Evolutionary conservation across 2,329 filamentous ascomycete species (phyloP), one percentile per base, ranked within the genome.

Genomic region (Neopestalotiopsis clavispora): DNA sequence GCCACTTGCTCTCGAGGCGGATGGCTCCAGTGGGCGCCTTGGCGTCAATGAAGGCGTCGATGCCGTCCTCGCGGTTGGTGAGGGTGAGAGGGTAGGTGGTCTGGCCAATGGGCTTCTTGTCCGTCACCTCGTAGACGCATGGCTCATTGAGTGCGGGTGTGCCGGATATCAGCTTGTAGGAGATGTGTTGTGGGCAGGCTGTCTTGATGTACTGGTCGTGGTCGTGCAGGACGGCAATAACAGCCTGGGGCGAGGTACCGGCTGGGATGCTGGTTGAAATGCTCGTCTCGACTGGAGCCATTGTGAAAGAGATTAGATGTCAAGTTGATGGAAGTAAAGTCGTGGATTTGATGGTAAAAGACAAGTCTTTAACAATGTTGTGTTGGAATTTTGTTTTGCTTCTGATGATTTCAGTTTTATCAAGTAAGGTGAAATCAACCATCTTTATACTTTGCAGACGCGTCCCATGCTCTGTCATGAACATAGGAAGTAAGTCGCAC

Each of bases 161-260:
- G 2, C 70, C 73, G 4, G 71, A 71, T 1, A 72, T 7, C 49
- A 63, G 74, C 32, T 45, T 67, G 69, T 73, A 74, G 38, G 69
- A 71, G 49, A 77, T 70, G 17, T 76, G 70, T 20, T 74, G 70
- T 20, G 75, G 75, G 40, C 73, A 75, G 1, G 75, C 75, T 9
- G 69, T 74, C 6, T 69, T 70, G 71, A 78, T 76, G 73, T 76
- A 76, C 1, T 63, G 40, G 82, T 90, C 74, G 71, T 77, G 74
- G 76, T 94, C 89, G 65, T 87, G 82, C 4, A 79, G 75, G 23
- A 69, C 68, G 32, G 70, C 66, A 30, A 76, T 68, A 58, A 78
- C 70, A 56, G 73, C 70, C 17, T 73, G 65, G 17, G 73, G 70
- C 4, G 67, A 38, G 5, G 73, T 59, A 65, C 71, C 73, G n/a